Conservation (phyloP, 1,139 yeast genomes). For the Yamadazyma buinensis region DNA sequence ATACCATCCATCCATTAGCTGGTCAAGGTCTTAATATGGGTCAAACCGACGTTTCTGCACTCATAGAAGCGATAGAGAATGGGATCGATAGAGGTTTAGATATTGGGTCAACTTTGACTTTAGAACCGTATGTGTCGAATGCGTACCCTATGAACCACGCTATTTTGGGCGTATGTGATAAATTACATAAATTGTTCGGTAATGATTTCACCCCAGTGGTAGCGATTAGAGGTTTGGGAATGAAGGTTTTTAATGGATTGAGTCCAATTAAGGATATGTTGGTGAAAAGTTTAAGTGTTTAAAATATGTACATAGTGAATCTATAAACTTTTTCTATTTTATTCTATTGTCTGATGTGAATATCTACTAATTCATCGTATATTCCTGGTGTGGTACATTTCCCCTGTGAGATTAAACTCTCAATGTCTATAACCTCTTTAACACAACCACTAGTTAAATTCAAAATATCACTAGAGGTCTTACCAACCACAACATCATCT, state of each 20-base stretch:
- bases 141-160: slow-evolving; percentile 79
- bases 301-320: not conserved
- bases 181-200: slow-evolving; percentile 82
- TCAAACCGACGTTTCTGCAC: slow-evolving; percentile 81
- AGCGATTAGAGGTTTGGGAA: slow-evolving; percentile 69
- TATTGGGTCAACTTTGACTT: slow-evolving; percentile 75
- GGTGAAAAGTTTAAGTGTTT: slow-evolving; percentile 21
- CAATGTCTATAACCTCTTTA: slow-evolving; percentile 81
- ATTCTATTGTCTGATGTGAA: slow-evolving; percentile 9
- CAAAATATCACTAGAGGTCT: slow-evolving; percentile 48
- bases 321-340: not conserved
- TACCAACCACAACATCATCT: slow-evolving; percentile 82
- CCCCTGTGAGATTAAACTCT: slow-evolving; percentile 56
- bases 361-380: slow-evolving; percentile 45
- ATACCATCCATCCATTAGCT: slow-evolving; percentile 94
- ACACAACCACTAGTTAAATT: slow-evolving; percentile 75
- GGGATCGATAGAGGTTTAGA: slow-evolving; percentile 81
- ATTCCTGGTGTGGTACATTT: slow-evolving; percentile 44
- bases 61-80: slow-evolving; percentile 64
- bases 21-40: slow-evolving; percentile 99
- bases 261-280: slow-evolving; percentile 56
- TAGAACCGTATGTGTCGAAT: slow-evolving; percentile 82
- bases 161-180: slow-evolving; percentile 85
- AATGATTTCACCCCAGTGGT: slow-evolving; percentile 75
- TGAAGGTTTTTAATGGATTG: slow-evolving; percentile 61